Conservation (phyloP, 805 yeast species). For the Candida rishiriensis region DNA sequence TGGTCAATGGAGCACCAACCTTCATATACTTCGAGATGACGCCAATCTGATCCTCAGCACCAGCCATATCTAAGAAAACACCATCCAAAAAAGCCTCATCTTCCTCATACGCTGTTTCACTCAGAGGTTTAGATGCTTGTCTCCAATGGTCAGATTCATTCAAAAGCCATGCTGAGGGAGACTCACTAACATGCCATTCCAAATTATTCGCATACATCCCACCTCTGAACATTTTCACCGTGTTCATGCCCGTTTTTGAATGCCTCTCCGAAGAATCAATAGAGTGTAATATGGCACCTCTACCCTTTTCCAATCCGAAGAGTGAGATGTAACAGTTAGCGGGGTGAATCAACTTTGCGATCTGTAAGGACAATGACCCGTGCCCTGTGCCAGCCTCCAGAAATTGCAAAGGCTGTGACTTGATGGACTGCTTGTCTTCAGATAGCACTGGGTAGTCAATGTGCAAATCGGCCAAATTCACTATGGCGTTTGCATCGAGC, state of each 20-base stretch:
- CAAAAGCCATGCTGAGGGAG: slow-evolving; percentile 39
- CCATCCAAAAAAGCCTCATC: slow-evolving; percentile 35
- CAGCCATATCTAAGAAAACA: slow-evolving; percentile 45
- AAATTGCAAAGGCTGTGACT: slow-evolving; percentile 33
- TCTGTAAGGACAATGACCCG: slow-evolving; percentile 44
- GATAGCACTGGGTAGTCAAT: slow-evolving; percentile 33
- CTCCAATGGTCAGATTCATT: slow-evolving; percentile 24
- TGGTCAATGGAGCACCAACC: slow-evolving; percentile 39
- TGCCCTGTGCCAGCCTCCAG: slow-evolving; percentile 56
- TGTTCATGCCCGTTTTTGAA: slow-evolving; percentile 37
- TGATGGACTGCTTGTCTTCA: slow-evolving; percentile 6
- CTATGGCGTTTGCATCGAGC: slow-evolving; percentile 44
- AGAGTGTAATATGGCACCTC: slow-evolving; percentile 45
- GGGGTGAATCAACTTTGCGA: slow-evolving; percentile 38
- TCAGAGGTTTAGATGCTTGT: slow-evolving; percentile 8
- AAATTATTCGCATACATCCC: slow-evolving; percentile 44
- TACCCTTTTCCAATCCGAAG: slow-evolving; percentile 8
- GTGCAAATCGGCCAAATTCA: slow-evolving; percentile 42
- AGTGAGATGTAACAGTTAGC: slow-evolving; percentile 34
- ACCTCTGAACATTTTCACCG: slow-evolving; percentile 34
- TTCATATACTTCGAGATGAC: slow-evolving; percentile 31
- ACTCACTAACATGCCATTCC: slow-evolving; percentile 37
- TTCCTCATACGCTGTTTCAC: slow-evolving; percentile 16
- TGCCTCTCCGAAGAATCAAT: slow-evolving; percentile 39
- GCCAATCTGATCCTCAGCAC: slow-evolving; percentile 32